phyloP scores from a whole-genome alignment of 371 early-diverging fungal genomes.

The Mucor indicus region DNA sequence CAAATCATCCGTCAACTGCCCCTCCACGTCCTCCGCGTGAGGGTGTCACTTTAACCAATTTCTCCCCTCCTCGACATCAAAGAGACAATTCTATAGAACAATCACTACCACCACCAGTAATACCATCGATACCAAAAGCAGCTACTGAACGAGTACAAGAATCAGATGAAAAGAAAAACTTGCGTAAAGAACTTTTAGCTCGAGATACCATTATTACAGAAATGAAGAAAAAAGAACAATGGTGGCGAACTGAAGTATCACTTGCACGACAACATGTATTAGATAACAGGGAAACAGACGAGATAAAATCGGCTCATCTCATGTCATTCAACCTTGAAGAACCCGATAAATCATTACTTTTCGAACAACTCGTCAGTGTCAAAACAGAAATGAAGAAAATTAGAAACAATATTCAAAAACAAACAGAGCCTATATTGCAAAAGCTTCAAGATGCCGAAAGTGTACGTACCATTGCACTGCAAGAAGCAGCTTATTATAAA shows the following conservation, averaged over 20 bases:
- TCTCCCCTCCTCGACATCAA: background rate
- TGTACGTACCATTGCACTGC: slow-evolving; percentile 45
- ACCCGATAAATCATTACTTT: slow-evolving; percentile 22
- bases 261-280: slow-evolving; percentile 9
- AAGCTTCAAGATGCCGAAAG: slow-evolving; percentile 48
- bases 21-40: slow-evolving; percentile 15
- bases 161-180: slow-evolving; percentile 9
- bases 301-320: background rate
- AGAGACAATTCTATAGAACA: background rate
- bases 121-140: background rate
- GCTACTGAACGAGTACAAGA: background rate
- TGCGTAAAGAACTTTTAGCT: slow-evolving; percentile 17
- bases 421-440: slow-evolving; percentile 45
- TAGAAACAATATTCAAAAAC: slow-evolving; percentile 35
- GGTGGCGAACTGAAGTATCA: slow-evolving; percentile 42
- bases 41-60: slow-evolving; percentile 1
- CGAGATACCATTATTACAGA: slow-evolving; percentile 25
- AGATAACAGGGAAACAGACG: background rate
- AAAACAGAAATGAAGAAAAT: slow-evolving; percentile 43
- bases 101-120: background rate
- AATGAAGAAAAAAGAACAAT: slow-evolving; percentile 37
- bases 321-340: slow-evolving; percentile 6
- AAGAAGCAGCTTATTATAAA: slow-evolving; percentile 59
- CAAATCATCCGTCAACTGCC: background rate
- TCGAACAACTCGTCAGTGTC: slow-evolving; percentile 35